A percentile compares a stretch with the other conserved stretches of the same genome.
phyloP scores from a whole-genome alignment of 1,139 yeast species.

The Suhomyces yuchorum region DNA sequence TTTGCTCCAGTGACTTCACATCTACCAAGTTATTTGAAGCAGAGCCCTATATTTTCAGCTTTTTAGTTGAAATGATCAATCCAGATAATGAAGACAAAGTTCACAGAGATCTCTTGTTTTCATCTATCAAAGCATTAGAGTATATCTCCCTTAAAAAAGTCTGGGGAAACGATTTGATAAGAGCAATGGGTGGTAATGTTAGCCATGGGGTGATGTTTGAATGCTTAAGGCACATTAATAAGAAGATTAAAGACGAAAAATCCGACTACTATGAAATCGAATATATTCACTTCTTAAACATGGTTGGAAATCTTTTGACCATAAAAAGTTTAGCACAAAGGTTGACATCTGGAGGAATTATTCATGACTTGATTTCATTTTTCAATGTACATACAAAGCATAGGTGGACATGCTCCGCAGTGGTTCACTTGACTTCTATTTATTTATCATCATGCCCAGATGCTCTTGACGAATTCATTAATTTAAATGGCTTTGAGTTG shows the following conservation, averaged over 20 bases:
- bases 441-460: conserved; percentile 51
- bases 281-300: conserved; percentile 55
- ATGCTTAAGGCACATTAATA: conserved; percentile 61
- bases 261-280: conserved; percentile 46
- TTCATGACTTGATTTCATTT: conserved; percentile 66
- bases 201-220: conserved; percentile 83
- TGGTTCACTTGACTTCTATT: conserved; percentile 60
- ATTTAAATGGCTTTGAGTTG: conserved; percentile 63
- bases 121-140: conserved; percentile 70
- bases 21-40: conserved; percentile 69
- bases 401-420: conserved; percentile 65
- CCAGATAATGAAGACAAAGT: conserved; percentile 57
- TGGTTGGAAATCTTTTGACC: conserved; percentile 60
- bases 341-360: conserved; percentile 66
- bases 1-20: conserved; percentile 55
- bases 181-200: conserved; percentile 88
- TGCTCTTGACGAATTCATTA: conserved; percentile 61
- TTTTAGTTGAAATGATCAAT: conserved; percentile 65
- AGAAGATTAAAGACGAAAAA: conserved; percentile 43
- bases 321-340: conserved; percentile 51
- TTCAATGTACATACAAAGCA: conserved; percentile 53
- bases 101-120: conserved; percentile 53
- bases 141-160: conserved; percentile 67
- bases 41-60: conserved; percentile 74
- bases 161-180: conserved; percentile 76